phyloP scores from a whole-genome alignment of 1,284 basidiomycete genomes.

The Mycosarcoma maydis region DNA sequence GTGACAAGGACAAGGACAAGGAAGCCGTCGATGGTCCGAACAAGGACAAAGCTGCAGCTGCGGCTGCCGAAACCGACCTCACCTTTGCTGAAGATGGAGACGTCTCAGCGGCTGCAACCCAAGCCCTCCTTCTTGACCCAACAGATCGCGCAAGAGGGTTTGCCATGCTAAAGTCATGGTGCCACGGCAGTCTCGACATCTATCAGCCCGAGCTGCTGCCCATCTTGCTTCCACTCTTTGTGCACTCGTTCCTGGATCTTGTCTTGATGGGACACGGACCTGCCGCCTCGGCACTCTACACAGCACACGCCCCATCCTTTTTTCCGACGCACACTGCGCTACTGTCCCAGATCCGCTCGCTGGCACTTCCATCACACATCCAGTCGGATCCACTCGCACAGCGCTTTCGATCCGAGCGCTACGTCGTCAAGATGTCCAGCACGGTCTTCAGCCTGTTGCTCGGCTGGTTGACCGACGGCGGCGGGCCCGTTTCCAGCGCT shows the following conservation, averaged over 20 bases:
- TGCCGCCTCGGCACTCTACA: slow-evolving; percentile 78
- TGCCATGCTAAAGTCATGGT: slow-evolving; percentile 89
- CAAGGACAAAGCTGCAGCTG: slow-evolving; percentile 9
- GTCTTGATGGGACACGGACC: slow-evolving; percentile 89
- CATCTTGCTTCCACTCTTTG: slow-evolving; percentile 93
- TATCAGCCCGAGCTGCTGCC: slow-evolving; percentile 89
- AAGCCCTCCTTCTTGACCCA: slow-evolving; percentile 83
- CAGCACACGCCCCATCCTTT: slow-evolving; percentile 77
- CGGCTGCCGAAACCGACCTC: slow-evolving; percentile 22
- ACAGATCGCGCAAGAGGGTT: slow-evolving; percentile 89
- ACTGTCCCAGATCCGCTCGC: slow-evolving; percentile 81
- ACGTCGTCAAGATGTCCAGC: slow-evolving; percentile 86
- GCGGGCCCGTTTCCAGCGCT: slow-evolving; percentile 83
- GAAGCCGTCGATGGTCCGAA: no score
- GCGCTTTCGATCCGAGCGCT: slow-evolving; percentile 88
- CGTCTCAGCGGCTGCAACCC: slow-evolving; percentile 72
- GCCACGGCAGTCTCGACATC: slow-evolving; percentile 86
- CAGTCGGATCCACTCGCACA: slow-evolving; percentile 80
- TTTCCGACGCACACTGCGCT: slow-evolving; percentile 77
- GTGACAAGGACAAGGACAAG: slow-evolving; percentile 5
- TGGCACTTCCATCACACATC: slow-evolving; percentile 85
- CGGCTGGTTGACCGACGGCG: slow-evolving; percentile 93
- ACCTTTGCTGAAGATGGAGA: slow-evolving; percentile 43
- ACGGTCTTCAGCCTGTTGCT: slow-evolving; percentile 91
- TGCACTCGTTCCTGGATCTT: slow-evolving; percentile 95